Conservation (phyloP, 495 filamentous ascomycete species). For the Podospora australis region DNA sequence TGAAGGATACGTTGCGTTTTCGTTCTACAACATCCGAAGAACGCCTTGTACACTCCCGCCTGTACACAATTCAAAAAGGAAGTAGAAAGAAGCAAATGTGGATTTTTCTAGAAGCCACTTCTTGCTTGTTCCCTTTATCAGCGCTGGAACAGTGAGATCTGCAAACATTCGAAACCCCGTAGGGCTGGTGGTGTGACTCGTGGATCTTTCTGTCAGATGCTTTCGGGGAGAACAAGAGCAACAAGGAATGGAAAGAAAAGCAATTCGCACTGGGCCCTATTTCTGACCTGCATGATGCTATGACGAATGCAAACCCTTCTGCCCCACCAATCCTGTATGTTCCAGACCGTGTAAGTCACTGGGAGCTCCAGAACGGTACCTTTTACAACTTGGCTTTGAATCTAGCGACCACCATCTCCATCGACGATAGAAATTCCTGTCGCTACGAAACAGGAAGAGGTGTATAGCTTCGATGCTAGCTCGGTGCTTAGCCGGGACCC, state of each 20-base stretch:
- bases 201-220: background rate
- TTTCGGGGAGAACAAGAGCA: background rate
- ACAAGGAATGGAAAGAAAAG: constrained; percentile 1
- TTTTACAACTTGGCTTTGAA: background rate
- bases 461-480: background rate
- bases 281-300: constrained; percentile 19
- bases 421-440: background rate
- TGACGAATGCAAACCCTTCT: constrained; percentile 11
- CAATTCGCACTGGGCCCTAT: constrained; percentile 18
- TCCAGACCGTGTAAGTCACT: constrained; percentile 9
- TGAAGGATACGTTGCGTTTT: background rate
- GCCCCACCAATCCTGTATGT: constrained; percentile 14
- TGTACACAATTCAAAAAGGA: too few relatives aligned
- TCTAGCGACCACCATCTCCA: background rate
- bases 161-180: background rate
- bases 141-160: background rate
- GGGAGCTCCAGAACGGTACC: background rate
- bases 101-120: background rate
- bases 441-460: background rate
- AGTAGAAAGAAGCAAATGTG: background rate
- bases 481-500: background rate
- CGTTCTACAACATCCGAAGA: background rate
- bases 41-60: too few relatives aligned
- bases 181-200: too few relatives aligned
- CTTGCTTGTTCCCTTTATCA: background rate